Conservation (phyloP, 2,329 filamentous ascomycete genomes). For the Chalaropsis ovoidea region DNA sequence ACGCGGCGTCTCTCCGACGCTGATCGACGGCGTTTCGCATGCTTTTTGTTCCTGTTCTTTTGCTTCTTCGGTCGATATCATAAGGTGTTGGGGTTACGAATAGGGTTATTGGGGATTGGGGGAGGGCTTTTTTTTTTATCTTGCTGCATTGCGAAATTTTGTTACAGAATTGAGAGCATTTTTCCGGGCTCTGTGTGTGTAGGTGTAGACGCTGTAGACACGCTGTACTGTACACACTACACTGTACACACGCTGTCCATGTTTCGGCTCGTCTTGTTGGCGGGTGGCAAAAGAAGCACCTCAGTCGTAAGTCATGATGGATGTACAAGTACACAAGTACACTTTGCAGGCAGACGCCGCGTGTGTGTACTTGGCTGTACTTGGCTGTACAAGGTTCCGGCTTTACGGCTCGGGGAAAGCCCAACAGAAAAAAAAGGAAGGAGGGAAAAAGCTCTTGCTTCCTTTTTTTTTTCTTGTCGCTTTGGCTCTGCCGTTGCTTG, state of each 20-base stretch:
- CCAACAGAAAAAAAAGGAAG: slow-evolving; percentile 3
- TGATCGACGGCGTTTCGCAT: background rate
- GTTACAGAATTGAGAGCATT: too few species aligned
- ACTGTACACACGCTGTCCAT: too few species aligned
- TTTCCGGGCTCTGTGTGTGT: too few species aligned
- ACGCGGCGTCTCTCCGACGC: too few species aligned
- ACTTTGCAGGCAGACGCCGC: background rate
- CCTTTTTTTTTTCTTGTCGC: background rate
- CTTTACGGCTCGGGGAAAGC: background rate
- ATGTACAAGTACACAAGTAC: too few species aligned
- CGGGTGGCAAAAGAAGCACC: background rate
- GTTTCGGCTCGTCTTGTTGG: background rate
- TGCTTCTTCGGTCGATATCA: background rate
- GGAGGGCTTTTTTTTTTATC: background rate
- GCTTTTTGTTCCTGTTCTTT: slow-evolving; percentile 9
- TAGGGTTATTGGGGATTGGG: background rate
- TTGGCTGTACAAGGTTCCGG: background rate
- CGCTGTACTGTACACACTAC: too few species aligned
- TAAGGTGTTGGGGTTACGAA: background rate
- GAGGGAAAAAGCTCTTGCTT: background rate
- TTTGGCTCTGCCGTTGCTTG: background rate
- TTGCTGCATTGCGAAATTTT: background rate
- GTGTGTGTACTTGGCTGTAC: background rate
- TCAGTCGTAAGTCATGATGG: too few species aligned
- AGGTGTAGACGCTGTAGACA: too few species aligned